phyloP scores from a whole-genome alignment of 352 stramenopile genomes.

The Phytophthora rubi region DNA sequence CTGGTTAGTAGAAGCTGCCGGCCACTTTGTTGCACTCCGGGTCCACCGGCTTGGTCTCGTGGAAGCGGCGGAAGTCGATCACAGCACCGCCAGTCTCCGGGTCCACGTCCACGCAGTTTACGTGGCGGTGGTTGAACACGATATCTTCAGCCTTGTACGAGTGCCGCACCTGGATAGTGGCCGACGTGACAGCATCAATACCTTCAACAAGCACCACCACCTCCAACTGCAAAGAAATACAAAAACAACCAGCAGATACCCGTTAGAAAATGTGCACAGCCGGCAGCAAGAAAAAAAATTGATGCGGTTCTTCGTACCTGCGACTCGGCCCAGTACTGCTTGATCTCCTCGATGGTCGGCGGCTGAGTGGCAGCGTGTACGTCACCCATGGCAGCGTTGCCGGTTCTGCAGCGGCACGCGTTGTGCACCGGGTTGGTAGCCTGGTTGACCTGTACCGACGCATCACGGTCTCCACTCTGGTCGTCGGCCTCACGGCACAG shows the following conservation, averaged over 20 bases:
- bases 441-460: slow-evolving; percentile 35
- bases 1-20: slow-evolving; percentile 58
- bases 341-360: slow-evolving; percentile 57
- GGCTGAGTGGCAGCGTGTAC: slow-evolving; percentile 38
- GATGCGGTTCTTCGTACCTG: slow-evolving; percentile 45
- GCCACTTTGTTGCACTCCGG: slow-evolving; percentile 66
- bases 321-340: slow-evolving; percentile 77
- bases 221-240: slow-evolving; percentile 74
- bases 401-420: slow-evolving; percentile 47
- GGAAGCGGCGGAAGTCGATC: slow-evolving; percentile 91
- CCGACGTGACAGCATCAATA: slow-evolving; percentile 94
- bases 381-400: slow-evolving; percentile 25
- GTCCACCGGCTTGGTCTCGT: slow-evolving; percentile 70
- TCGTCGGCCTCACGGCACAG: slow-evolving; percentile 62
- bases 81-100: slow-evolving; percentile 77
- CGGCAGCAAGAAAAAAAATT: not conserved
- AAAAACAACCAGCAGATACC: not conserved
- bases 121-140: slow-evolving; percentile 93
- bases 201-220: slow-evolving; percentile 97
- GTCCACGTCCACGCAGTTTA: slow-evolving; percentile 90
- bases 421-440: slow-evolving; percentile 43
- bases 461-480: slow-evolving; percentile 72
- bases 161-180: slow-evolving; percentile 95
- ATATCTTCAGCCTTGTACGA: slow-evolving; percentile 95
- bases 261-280: not conserved